Base-by-base conservation (phyloP, 257 asterid species). In the Rhazya stricta region DNA sequence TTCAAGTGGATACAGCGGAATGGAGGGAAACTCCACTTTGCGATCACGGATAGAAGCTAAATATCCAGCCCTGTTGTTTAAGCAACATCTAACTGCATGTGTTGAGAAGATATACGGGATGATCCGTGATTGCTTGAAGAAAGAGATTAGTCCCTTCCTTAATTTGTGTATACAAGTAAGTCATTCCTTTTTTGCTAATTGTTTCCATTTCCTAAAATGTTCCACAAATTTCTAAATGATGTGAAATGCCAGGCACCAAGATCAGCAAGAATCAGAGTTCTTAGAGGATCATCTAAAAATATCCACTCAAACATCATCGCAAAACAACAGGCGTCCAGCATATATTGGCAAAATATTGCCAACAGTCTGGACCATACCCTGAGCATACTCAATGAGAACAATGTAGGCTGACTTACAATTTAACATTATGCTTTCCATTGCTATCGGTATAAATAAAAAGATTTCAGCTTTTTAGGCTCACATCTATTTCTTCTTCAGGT, bases 71-170 rank as follows among this genome's bases (percentile, higher is more conserved):
- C 74, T 93, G 78, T 79, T 93, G 83, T 93, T 92, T 81, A 92
- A 92, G 88, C 98, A 92, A 83, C 97, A 92, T 81, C 79, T 93
- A 74, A 91, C 96, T 65, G 97, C 97, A 78, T 93, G 98, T 72
- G 96, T 89, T 73, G 97, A 93, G 88, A 93, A 93, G 85, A 85
- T 91, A 88, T 88, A 87, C 60, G 98, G 98, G 82, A 86, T 86
- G 89, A 89, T 91, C 77, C 98, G 96, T 9, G 98, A 93, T 79
- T 84, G 85, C 84, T 73, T 93, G 78, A 93, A 93, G 91, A 93
- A 91, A 86, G 96, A 93, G 81, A 93, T 91, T 82, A 84, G 89
- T 51, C 91, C 90, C 67, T 87, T 88, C 82, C 97, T 93, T 23
- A 93, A 85, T 84, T 78, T 89, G 84, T 91, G 97, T 58, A 93